Evolutionary conservation across 257 asterid genomes (phyloP).

Genomic region (Ligustrum vulgare): DNA sequence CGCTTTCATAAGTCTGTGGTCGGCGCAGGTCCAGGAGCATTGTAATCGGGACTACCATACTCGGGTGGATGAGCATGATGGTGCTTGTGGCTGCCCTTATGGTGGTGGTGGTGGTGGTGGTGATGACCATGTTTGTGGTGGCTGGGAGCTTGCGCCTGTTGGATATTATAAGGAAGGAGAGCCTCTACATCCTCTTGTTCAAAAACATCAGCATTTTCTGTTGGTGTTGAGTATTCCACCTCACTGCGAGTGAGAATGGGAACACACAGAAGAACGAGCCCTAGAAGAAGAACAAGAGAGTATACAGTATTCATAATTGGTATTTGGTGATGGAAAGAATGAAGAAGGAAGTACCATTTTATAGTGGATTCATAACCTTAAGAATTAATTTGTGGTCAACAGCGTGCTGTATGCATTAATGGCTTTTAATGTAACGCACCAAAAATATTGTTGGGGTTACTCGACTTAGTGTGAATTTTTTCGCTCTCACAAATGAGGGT

Average conservation of each 20-base stretch:
- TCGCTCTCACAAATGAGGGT: too few species aligned
- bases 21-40: too few species aligned
- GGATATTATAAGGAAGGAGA: not conserved
- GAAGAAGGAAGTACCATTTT: not conserved
- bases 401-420: not conserved
- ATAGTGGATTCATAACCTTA: not conserved
- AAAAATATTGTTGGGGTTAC: too few species aligned
- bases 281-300: not conserved
- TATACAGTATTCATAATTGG: conserved; percentile 12
- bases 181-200: conserved; percentile 15
- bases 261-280: conserved; percentile 1
- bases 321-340: conserved; percentile 3
- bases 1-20: not conserved
- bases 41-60: not conserved
- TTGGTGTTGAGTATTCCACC: not conserved
- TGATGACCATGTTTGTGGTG: not conserved
- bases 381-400: not conserved
- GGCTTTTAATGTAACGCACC: too few species aligned
- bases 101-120: not conserved
- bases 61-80: not conserved
- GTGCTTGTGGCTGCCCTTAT: not conserved
- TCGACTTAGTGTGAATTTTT: too few species aligned
- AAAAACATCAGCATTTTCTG: not conserved
- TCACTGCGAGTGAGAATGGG: not conserved
- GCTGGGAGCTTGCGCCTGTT: not conserved